Evolutionary conservation across 768 basidiomycete genomes (phyloP), one percentile per base, ranked within the genome.

Genomic region (Pisolithus orientalis): DNA sequence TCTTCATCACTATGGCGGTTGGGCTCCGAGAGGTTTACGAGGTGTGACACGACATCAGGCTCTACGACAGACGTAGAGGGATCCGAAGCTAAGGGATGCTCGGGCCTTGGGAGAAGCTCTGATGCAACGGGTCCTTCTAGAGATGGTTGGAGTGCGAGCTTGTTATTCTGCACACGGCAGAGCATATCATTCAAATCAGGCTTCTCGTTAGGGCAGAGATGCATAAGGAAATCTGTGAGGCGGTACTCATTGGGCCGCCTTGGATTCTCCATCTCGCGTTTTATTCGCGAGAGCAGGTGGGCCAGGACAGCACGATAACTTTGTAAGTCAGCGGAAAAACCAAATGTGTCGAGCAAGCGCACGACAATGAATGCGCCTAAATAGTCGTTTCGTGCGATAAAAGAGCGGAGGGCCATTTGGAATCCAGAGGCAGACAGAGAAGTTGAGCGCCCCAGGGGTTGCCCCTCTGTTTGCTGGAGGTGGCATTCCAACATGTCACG

Each of bases 361-460:
- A 82, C 52, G 17, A 65, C 64, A 44, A 76, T 59, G 55, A 71
- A 71, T 1, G 77, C 79, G 1, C 69, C 80, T 9, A 75, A 62
- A 52, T 78, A 82, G 63, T 82, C 82, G 2, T 65, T 64, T 7
- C 62, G 58, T 0, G 60, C 61, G 51, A 82, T 61, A 55, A 80
- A 78, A 0, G 72, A 65, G 16, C 72, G 71, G 5, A 83, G 65
- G 1, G 72, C 70, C 27, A 70, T 57, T 55, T 73, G 73, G 34
- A 81, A 59, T 1, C 75, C 62, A 34, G 63, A 69, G 0, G 66
- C 63, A n/a, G 62, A 67, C 10, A 71, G 44, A 6, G 66, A 49
- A 8, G 70, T 61, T 0, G 66, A 66, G 16, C 44, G 58, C 7
- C 51, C 63, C 14, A 56, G 54, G 14, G 56, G 55, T 11, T 6